These are phyloP conservation scores for Phragmites australis DNA, from an alignment of 176 grass and related monocot genomes.

Conservation along the genomic window DNA sequence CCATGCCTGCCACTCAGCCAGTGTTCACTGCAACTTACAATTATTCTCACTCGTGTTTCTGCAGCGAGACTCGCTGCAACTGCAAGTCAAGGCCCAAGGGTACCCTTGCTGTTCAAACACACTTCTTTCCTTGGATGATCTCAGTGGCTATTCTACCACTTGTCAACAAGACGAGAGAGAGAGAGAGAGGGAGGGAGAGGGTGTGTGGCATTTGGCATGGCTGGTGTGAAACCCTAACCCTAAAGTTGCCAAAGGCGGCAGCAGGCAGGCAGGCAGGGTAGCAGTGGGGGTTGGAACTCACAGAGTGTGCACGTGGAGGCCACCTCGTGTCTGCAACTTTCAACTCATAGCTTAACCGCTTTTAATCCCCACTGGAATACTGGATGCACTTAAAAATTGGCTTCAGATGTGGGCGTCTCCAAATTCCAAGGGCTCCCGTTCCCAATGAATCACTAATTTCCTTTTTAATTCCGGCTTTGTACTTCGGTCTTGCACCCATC, in stretches of 20 bases:
- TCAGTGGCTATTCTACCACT: conserved; percentile 4
- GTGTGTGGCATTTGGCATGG: conserved; percentile 17
- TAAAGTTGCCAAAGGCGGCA: conserved; percentile 42
- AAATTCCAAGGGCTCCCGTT: conserved; percentile 59
- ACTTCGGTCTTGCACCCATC: conserved; percentile 33
- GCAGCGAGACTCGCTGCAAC: conserved; percentile 14
- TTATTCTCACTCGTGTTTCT: conserved; percentile 12
- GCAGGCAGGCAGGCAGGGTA: conserved; percentile 11
- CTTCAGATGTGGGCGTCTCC: conserved; percentile 50
- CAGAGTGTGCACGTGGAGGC: conserved; percentile 54
- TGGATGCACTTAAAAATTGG: conserved; percentile 48
- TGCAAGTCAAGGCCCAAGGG: neutral
- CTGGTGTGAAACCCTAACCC: conserved; percentile 68
- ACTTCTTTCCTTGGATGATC: conserved; percentile 8
- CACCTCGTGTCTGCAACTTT: conserved; percentile 51
- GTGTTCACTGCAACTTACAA: neutral
- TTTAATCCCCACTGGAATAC: conserved; percentile 43
- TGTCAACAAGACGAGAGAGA: conserved; percentile 16
- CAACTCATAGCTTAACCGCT: conserved; percentile 41
- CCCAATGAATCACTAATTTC: conserved; percentile 30
- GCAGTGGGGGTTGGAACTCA: conserved; percentile 43
- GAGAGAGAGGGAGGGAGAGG: neutral
- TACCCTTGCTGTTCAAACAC: conserved; percentile 19
- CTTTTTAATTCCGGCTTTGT: conserved; percentile 31
- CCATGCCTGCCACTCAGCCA: conserved; percentile 1